Base-by-base conservation (phyloP, 192 early-diverging fungal species). In the Martensiomyces pterosporus region DNA sequence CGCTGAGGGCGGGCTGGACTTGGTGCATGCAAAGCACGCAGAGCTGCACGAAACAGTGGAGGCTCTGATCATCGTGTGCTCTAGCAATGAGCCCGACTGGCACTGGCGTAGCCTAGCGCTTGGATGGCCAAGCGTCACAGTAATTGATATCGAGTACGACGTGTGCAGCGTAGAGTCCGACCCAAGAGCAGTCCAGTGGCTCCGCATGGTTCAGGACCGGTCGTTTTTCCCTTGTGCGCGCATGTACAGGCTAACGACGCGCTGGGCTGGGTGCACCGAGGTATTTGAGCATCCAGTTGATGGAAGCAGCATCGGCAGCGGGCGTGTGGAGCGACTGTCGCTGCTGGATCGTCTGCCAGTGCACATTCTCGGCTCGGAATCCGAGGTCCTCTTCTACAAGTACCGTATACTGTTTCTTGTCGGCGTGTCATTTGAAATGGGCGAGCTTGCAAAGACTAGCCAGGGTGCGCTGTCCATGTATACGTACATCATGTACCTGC, bases 251-350 rank as follows among this genome's bases (percentile, higher is more conserved):
- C 24, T 73, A 37, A 66, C 50, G n/a, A 43, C 50, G 12, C 53
- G 47, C 47, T 73, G 70, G 70, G 57, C 63, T 12, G 70, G 70
- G 13, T 73, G 62, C 24, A 62, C 51, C 19, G 70, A 73, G 43
- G 58, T 66, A 3, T 73, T 73, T 47, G 69, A 73, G 57, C 69
- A 73, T 21, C 62, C 54, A 9, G 46, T 73, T 12, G 23, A 39
- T 9, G 39, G 15, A 42, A 21, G 29, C 6, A 5, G 41, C 15
- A 44, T 73, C 16, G 59, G 48, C 27, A 35, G 27, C 2, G 58
- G 35, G 9, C 54, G 56, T 15, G 40, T 8, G 10, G 34, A 43
- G 33, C 61, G 70, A 16, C 33, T 66, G 42, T 36, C 46, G 32
- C 46, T 73, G 25, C 47, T 73, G 3, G 47, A 40, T 14, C 36